Evolutionary conservation across 1,284 basidiomycete species (phyloP).

Genomic region (Ceratobasidium sp.): DNA sequence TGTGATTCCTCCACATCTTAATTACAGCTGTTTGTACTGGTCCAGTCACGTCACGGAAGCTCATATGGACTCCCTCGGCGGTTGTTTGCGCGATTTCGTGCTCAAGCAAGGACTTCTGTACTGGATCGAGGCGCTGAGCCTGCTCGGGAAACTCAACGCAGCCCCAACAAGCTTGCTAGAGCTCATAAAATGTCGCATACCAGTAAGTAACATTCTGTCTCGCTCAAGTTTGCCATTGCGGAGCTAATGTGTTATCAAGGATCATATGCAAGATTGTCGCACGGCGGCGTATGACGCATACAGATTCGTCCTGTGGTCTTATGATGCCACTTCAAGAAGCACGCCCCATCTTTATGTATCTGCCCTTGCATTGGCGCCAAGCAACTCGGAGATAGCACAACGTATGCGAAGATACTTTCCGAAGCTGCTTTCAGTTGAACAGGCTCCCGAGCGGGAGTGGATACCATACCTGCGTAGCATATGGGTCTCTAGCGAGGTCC

Average conservation of each 20-base stretch:
- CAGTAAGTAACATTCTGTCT: neutral
- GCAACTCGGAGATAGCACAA: neutral
- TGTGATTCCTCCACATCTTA: neutral
- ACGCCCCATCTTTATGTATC: neutral
- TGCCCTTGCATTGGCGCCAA: neutral
- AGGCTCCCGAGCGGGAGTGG: neutral
- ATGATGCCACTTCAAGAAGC: neutral
- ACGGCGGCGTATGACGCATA: neutral
- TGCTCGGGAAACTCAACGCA: slow-evolving; percentile 1
- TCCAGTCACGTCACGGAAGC: slow-evolving; percentile 8
- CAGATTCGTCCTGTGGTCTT: neutral
- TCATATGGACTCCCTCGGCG: neutral
- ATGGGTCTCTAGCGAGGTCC: neutral
- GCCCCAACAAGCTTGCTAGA: neutral
- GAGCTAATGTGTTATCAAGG: neutral
- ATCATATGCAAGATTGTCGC: neutral
- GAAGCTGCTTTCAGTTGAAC: neutral
- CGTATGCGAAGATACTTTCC: neutral
- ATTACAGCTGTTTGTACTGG: slow-evolving; percentile 21
- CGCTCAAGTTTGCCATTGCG: neutral
- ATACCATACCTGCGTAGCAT: neutral
- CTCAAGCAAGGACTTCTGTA: neutral
- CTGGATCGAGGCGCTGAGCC: slow-evolving; percentile 38
- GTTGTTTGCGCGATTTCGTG: neutral
- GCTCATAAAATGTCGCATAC: neutral